Evolutionary conservation across 2,329 filamentous ascomycete genomes (phyloP).

Genomic region (Colletotrichum theobromicola): DNA sequence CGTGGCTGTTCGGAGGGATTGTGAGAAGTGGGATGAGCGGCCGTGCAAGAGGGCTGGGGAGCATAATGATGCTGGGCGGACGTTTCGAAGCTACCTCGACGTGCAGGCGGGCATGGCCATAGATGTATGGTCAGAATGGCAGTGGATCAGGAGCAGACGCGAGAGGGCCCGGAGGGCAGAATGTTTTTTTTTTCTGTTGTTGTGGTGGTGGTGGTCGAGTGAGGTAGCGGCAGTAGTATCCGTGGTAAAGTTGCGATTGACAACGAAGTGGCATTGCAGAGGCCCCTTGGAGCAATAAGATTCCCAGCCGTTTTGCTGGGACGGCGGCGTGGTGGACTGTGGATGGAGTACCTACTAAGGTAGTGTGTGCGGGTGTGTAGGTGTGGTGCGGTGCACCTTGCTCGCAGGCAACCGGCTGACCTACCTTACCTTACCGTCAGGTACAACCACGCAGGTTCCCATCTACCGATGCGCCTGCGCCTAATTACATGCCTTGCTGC

Average conservation of each 20-base stretch:
- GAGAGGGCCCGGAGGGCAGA: not conserved
- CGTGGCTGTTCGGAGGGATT: slow-evolving; percentile 7
- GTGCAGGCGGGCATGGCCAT: slow-evolving; percentile 9
- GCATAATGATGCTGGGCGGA: slow-evolving; percentile 22
- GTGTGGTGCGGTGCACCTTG: not conserved
- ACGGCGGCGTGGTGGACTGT: slow-evolving; percentile 16
- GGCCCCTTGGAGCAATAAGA: slow-evolving; percentile 22
- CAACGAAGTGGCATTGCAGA: slow-evolving; percentile 21
- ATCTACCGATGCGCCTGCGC: not conserved
- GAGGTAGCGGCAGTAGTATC: not conserved
- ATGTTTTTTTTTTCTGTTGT: slow-evolving; percentile 12
- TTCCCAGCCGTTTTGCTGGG: slow-evolving; percentile 21
- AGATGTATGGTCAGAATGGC: not conserved
- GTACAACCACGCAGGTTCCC: not conserved
- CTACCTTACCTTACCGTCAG: not conserved
- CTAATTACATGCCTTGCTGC: too few relatives aligned
- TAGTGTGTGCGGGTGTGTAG: not conserved
- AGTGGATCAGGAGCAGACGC: not conserved
- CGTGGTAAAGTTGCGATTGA: slow-evolving; percentile 9
- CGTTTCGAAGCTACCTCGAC: slow-evolving; percentile 13
- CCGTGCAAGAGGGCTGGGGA: slow-evolving; percentile 19
- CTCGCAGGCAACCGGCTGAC: not conserved
- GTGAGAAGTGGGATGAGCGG: slow-evolving; percentile 15
- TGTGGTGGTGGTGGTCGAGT: not conserved
- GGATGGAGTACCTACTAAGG: not conserved